Base-by-base conservation (phyloP, 441 rosid species). In the Dalechampia spathulata region DNA sequence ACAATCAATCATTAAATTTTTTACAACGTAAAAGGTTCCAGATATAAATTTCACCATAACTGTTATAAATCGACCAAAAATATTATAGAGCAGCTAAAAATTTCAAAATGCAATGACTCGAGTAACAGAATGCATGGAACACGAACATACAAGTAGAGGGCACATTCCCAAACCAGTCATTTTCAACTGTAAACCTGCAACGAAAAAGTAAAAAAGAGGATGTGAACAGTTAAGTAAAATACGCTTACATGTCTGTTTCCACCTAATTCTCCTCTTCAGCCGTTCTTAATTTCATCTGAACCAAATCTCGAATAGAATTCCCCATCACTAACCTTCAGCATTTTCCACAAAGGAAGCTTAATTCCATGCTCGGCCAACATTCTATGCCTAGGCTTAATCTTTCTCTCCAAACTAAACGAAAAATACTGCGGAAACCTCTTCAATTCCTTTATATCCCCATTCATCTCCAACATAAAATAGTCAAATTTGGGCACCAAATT, bases 351-450 rank as follows among this genome's bases (percentile, higher is more conserved):
- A 0, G 93, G 85, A 69, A 91, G 66, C 63, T 63, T 58, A 1
- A 86, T 52, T 32, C 89, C 83, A 60, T 65, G 74, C 73, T 78
- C 75, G 27, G 64, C 74, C 70, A 88, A 62, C 80, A 77, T 69
- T 51, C 72, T 69, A 71, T 84, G 84, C 56, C 99, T 77, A 0
- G 96, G 96, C 72, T 72, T 85, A 38, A 92, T 92, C 81, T 79
- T 92, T 69, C 74, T 64, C 65, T 89, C 96, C 65, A 92, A 78
- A 70, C 99, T 92, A 72, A 83, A 92, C 0, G 90, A 84, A 61
- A 92, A 88, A 38, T 74, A 92, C 79, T 84, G 95, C 25, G 98
- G 96, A 61, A 88, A 91, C 51, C 66, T 66, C 69, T 78, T 79
- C 20, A 91, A 32, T 64, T 87, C 98, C 65, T 13, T 56, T 45